Conservation (phyloP, 1,284 basidiomycete genomes). For the Uromyces viciae-fabae region DNA sequence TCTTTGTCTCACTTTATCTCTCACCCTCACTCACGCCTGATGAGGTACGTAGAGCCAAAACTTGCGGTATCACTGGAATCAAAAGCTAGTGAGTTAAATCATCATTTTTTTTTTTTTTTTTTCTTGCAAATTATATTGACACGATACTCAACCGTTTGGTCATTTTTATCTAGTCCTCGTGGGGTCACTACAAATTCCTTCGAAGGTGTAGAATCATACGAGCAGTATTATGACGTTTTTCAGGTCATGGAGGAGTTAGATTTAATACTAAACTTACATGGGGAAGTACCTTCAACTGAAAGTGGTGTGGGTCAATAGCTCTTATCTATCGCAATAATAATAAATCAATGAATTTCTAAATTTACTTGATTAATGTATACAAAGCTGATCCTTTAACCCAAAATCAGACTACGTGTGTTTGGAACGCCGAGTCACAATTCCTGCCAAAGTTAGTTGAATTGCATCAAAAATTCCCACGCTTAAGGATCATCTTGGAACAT, state of each 20-base stretch:
- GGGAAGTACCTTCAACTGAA: slow-evolving; percentile 89
- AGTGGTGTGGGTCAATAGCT: slow-evolving; percentile 61
- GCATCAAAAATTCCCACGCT: slow-evolving; percentile 77
- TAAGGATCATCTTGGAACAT: slow-evolving; percentile 96
- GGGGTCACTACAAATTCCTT: slow-evolving; percentile 98
- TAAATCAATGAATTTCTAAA: too few relatives aligned
- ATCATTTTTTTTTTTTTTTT: not conserved
- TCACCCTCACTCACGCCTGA: slow-evolving; percentile 83
- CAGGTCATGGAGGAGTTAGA: slow-evolving; percentile 87
- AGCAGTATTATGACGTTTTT: slow-evolving; percentile 89
- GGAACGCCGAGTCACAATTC: slow-evolving; percentile 90
- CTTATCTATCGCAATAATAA: not conserved
- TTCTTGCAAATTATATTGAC: not conserved
- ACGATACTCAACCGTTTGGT: not conserved
- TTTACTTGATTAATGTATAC: too few relatives aligned
- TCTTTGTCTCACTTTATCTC: slow-evolving; percentile 94
- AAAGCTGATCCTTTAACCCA: too few relatives aligned
- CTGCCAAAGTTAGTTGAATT: slow-evolving; percentile 80
- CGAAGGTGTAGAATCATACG: slow-evolving; percentile 93
- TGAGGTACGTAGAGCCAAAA: slow-evolving; percentile 81
- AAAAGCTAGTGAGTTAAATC: slow-evolving; percentile 42
- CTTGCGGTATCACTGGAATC: slow-evolving; percentile 66
- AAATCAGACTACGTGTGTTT: slow-evolving; percentile 77
- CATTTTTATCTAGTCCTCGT: slow-evolving; percentile 61
- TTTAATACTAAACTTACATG: slow-evolving; percentile 95